Evolutionary conservation across 805 yeast species (phyloP).

Genomic region (Jamesozyma gamospora): DNA sequence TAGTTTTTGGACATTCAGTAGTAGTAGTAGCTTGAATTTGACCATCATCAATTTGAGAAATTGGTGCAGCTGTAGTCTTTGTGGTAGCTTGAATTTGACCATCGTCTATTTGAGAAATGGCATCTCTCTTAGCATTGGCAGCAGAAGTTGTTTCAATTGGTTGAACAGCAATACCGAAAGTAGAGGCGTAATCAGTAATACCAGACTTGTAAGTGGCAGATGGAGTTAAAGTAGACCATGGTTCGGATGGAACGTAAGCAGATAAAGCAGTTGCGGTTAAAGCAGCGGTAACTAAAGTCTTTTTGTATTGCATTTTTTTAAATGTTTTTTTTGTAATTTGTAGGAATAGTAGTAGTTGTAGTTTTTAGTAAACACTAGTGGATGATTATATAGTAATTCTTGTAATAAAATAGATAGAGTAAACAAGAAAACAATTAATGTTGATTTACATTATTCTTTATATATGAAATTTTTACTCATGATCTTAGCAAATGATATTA

Average conservation of each 20-base stretch:
- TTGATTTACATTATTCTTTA: too few relatives aligned
- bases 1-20: constrained; percentile 1
- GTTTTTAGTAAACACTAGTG: too few relatives aligned
- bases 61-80: constrained; percentile 27
- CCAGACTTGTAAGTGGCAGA: constrained; percentile 30
- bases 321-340: too few relatives aligned
- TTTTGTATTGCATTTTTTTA: constrained; percentile 12
- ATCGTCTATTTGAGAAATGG: constrained; percentile 34
- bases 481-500: too few relatives aligned
- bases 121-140: constrained; percentile 30
- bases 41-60: constrained; percentile 31
- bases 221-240: constrained; percentile 36
- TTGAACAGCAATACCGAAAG: constrained; percentile 36
- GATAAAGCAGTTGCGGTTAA: constrained; percentile 19
- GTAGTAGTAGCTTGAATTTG: constrained; percentile 6
- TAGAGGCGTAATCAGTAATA: constrained; percentile 27
- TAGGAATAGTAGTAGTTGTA: too few relatives aligned
- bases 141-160: constrained; percentile 31
- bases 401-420: too few relatives aligned
- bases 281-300: constrained; percentile 21
- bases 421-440: too few relatives aligned
- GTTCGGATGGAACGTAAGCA: constrained; percentile 23
- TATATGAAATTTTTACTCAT: too few relatives aligned
- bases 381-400: too few relatives aligned
- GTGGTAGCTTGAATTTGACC: constrained; percentile 44